Evolutionary conservation across 2,329 filamentous ascomycete genomes (phyloP).

Genomic region (Trichoderma pleuroti): DNA sequence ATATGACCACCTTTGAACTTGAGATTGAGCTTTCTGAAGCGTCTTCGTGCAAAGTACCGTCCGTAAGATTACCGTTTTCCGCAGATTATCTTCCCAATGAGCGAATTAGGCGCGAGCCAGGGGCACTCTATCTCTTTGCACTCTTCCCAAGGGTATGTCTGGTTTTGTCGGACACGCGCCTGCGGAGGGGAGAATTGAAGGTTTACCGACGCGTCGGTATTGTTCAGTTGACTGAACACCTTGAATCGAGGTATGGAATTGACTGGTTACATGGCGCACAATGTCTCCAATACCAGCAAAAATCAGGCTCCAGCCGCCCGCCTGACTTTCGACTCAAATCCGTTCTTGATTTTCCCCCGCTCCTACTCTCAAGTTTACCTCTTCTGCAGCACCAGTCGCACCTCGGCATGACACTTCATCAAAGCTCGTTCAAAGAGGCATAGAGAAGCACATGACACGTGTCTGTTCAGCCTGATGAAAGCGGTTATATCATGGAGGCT

Average conservation of each 20-base stretch:
- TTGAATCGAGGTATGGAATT: neutral
- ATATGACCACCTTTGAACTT: neutral
- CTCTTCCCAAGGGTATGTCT: neutral
- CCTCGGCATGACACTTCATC: no score
- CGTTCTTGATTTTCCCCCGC: neutral
- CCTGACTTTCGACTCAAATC: neutral
- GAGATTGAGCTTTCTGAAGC: neutral
- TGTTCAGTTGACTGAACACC: neutral
- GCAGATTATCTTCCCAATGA: neutral
- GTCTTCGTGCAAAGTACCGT: neutral
- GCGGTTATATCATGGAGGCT: neutral
- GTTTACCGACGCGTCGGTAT: neutral
- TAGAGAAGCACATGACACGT: no score
- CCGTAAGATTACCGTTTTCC: neutral
- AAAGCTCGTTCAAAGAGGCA: no score
- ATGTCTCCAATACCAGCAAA: neutral
- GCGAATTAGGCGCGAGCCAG: rapidly evolving
- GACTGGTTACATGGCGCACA: neutral
- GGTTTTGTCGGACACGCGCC: neutral
- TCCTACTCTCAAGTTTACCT: neutral
- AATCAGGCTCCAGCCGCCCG: neutral
- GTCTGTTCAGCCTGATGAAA: neutral
- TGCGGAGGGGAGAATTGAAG: neutral
- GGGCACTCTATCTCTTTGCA: neutral
- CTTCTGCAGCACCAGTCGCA: neutral